A percentile compares a stretch with the other conserved stretches of the same genome.
Evolutionary conservation across 768 basidiomycete genomes (phyloP).

Genomic region (Omphalotus guepiniiformis): DNA sequence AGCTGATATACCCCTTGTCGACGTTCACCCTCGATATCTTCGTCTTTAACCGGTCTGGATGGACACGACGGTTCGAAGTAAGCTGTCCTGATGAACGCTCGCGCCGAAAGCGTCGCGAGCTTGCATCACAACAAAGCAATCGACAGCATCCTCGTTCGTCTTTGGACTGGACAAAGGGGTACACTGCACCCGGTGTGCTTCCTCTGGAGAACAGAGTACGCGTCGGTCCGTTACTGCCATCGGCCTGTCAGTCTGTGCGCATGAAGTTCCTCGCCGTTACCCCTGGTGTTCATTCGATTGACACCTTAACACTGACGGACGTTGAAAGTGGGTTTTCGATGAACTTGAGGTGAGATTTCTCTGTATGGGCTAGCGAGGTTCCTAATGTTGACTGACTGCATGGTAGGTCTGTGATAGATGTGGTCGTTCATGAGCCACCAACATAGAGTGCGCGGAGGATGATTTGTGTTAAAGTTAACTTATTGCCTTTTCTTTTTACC

Average conservation of each 20-base stretch:
- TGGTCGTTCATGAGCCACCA: slow-evolving; percentile 42
- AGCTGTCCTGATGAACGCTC: slow-evolving; percentile 50
- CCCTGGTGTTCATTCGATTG: slow-evolving; percentile 76
- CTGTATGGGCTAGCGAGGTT: background rate
- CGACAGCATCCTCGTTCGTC: slow-evolving; percentile 27
- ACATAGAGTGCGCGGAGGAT: too few species aligned
- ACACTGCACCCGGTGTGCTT: slow-evolving; percentile 53
- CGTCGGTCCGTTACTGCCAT: slow-evolving; percentile 80
- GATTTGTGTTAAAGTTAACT: too few species aligned
- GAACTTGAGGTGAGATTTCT: slow-evolving; percentile 58
- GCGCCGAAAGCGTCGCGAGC: slow-evolving; percentile 39
- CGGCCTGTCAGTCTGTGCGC: slow-evolving; percentile 79
- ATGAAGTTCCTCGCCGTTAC: slow-evolving; percentile 82
- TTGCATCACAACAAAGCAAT: slow-evolving; percentile 38
- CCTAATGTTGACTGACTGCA: slow-evolving; percentile 3
- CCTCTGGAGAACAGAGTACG: slow-evolving; percentile 76
- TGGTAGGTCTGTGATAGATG: slow-evolving; percentile 65
- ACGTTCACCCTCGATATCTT: slow-evolving; percentile 82
- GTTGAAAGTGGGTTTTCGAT: slow-evolving; percentile 67
- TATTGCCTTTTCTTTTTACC: too few species aligned
- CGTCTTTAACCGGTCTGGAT: slow-evolving; percentile 76
- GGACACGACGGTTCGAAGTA: slow-evolving; percentile 76
- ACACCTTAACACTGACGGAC: slow-evolving; percentile 69
- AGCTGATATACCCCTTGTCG: slow-evolving; percentile 67
- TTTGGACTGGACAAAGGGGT: slow-evolving; percentile 17